Percentiles rank a stretch among this genome's conserved stretches.
Conservation (phyloP, 2,329 filamentous ascomycete genomes). For the Meredithiella fracta region DNA sequence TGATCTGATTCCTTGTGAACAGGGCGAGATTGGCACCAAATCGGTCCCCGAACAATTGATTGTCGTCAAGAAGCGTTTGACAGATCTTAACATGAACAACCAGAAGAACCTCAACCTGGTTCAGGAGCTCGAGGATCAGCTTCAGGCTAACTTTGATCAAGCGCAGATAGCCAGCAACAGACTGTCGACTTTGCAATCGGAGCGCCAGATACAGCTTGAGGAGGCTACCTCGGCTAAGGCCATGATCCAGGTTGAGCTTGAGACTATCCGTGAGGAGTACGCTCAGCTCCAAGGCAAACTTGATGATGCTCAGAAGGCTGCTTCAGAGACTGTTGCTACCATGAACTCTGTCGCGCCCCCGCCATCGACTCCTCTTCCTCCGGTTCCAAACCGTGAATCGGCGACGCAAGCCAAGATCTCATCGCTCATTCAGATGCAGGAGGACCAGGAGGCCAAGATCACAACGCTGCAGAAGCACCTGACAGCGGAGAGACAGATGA, state of each 20-base stretch:
- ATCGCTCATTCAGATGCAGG: slow-evolving; percentile 59
- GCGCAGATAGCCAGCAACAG: slow-evolving; percentile 74
- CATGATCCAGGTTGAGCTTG: slow-evolving; percentile 51
- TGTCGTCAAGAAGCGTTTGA: slow-evolving; percentile 49
- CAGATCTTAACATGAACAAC: slow-evolving; percentile 49
- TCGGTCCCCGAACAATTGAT: slow-evolving; percentile 40
- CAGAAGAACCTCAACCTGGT: slow-evolving; percentile 84
- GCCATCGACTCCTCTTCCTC: slow-evolving; percentile 58
- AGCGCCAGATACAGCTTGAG: slow-evolving; percentile 59
- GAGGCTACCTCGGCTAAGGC: slow-evolving; percentile 53
- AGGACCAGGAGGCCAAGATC: slow-evolving; percentile 91
- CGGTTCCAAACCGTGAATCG: slow-evolving; percentile 49
- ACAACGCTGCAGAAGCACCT: slow-evolving; percentile 94
- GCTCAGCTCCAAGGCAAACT: slow-evolving; percentile 51
- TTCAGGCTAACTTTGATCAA: slow-evolving; percentile 88
- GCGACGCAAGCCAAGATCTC: slow-evolving; percentile 31
- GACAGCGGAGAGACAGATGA: slow-evolving; percentile 89
- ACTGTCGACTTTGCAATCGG: slow-evolving; percentile 62
- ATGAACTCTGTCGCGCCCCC: too few species aligned
- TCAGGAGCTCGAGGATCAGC: slow-evolving; percentile 90
- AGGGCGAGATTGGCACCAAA: slow-evolving; percentile 28
- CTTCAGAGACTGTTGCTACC: slow-evolving; percentile 26
- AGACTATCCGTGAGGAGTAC: slow-evolving; percentile 52
- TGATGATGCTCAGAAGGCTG: slow-evolving; percentile 25
- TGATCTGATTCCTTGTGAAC: slow-evolving; percentile 35